phyloP scores from a whole-genome alignment of 2,329 filamentous ascomycete genomes.

The Westerdykella ornata region DNA sequence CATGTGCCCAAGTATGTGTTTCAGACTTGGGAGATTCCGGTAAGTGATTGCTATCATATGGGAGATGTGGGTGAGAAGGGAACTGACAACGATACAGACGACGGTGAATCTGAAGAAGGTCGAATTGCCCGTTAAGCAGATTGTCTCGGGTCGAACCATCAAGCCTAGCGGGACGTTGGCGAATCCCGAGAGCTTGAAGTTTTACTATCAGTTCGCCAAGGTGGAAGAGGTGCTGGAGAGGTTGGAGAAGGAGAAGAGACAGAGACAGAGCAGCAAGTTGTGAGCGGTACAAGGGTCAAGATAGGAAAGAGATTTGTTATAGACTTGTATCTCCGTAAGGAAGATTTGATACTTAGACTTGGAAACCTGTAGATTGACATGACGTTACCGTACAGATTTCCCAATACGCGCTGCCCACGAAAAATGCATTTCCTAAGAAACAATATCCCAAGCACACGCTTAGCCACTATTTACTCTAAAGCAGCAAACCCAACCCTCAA shows the following conservation, averaged over 20 bases:
- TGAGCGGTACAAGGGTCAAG: slow-evolving; percentile 3
- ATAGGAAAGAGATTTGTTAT: no score
- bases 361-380: no score
- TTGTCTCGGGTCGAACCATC: slow-evolving; percentile 66
- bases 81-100: slow-evolving; percentile 44
- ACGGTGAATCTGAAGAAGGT: slow-evolving; percentile 84
- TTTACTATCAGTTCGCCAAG: slow-evolving; percentile 71
- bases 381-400: no score
- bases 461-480: no score
- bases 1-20: slow-evolving; percentile 76
- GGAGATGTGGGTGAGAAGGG: background rate
- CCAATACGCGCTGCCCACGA: no score
- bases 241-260: slow-evolving; percentile 9
- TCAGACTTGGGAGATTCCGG: slow-evolving; percentile 73
- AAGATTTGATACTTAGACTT: no score
- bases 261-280: slow-evolving; percentile 20
- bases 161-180: slow-evolving; percentile 69
- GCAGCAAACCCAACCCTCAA: no score
- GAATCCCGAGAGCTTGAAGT: slow-evolving; percentile 69
- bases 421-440: no score
- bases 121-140: slow-evolving; percentile 76
- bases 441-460: no score
- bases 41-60: slow-evolving; percentile 39
- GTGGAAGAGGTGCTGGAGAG: slow-evolving; percentile 53
- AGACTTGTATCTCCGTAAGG: no score